Conservation (phyloP, 192 early-diverging fungal genomes). For the Backusella macrospora region DNA sequence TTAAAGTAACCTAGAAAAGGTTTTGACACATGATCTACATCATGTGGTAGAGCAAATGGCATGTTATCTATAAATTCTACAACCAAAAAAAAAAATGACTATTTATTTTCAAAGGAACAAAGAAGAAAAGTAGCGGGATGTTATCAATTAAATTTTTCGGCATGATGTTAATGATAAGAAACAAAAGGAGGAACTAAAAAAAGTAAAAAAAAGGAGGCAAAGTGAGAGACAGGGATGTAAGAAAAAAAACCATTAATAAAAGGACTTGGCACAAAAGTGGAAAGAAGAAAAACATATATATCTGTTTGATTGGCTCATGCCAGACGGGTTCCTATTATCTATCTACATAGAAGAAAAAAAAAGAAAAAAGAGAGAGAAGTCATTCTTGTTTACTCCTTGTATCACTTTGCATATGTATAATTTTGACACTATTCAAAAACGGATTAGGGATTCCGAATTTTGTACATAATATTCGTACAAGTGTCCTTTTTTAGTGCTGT, state of each 20-base stretch:
- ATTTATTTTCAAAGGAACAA: not conserved
- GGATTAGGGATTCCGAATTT: slow-evolving; percentile 5
- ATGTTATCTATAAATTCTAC: not conserved
- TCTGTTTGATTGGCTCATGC: slow-evolving; percentile 7
- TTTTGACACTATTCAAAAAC: slow-evolving; percentile 2
- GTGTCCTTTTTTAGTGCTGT: not conserved
- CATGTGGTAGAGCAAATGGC: not conserved
- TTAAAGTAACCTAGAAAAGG: slow-evolving; percentile 7
- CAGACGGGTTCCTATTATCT: slow-evolving; percentile 5
- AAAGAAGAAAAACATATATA: not conserved
- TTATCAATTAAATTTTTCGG: slow-evolving; percentile 14
- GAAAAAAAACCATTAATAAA: not conserved
- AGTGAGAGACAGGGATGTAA: no score
- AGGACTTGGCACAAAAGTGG: not conserved
- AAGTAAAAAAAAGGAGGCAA: slow-evolving; percentile 6
- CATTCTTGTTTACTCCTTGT: not conserved
- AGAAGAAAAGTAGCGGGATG: slow-evolving; percentile 5
- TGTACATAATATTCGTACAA: not conserved
- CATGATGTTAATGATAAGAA: not conserved
- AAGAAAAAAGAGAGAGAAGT: not conserved
- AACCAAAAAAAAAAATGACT: not conserved
- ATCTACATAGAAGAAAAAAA: not conserved
- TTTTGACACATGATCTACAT: slow-evolving; percentile 13
- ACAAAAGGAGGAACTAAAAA: slow-evolving; percentile 6
- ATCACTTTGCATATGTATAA: not conserved